Base-by-base conservation (phyloP, 192 early-diverging fungal species). In the Funneliformis geosporum region DNA sequence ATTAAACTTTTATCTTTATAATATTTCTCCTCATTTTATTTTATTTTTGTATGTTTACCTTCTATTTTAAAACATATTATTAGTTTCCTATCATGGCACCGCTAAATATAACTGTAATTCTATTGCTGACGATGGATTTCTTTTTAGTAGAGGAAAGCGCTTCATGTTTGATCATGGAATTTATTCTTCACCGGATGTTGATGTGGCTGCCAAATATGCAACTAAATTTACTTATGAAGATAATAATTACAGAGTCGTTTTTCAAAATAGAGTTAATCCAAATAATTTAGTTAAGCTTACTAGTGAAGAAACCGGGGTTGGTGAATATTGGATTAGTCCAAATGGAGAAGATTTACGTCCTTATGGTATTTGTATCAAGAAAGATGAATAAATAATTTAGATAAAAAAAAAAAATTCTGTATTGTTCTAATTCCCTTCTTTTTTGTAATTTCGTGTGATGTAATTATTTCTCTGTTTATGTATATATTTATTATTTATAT, bases 61-160 rank as follows among this genome's bases (percentile, higher is more conserved):
- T 18, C 18, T 55, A 55, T 5, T 55, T 55, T 55, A 55, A 18
- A 18, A 47, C 18, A 18, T 55, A 18, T 55, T 55, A 44, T 44
- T 55, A 55, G 50, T 78, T 12, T 78, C 76, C 5, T 78, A 78
- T 50, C 76, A 78, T 78, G 76, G 76, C 38, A 78, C 76, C 14
- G 44, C 25, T 21, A 78, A 78, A 68, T 28, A 28, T 67, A 47
- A 66, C 1, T 12, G 27, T 11, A 64, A 47, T 21, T 47, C 62
- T 18, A 78, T 78, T 40, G 61, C 76, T 39, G 76, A 78, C 10
- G 62, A 78, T 66, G 76, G 62, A 14, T 76, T 38, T 61, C 38
- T 43, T 14, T 64, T 76, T 16, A 76, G 74, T 8, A 64, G 21
- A 62, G 74, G 74, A 61, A 76, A 76, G 43, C 74, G 74, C 7